Percentiles rank a stretch among this genome's conserved stretches.
Evolutionary conservation across 345 rosid species (phyloP).

Genomic region (Dipteronia dyeriana): DNA sequence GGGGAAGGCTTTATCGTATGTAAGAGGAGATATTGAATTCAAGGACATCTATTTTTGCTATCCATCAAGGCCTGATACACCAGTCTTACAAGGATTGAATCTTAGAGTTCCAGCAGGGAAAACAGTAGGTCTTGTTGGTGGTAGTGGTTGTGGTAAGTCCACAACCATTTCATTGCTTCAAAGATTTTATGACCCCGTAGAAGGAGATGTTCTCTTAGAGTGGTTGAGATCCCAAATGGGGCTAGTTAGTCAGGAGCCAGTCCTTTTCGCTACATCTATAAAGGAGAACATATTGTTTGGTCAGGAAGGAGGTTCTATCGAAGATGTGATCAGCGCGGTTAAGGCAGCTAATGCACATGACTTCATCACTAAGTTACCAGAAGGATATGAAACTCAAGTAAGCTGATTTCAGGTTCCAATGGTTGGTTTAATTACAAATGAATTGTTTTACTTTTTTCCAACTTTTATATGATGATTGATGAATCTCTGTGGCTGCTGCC

Average conservation of each 20-base stretch:
- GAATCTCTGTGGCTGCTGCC: background rate
- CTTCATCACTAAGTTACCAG: conserved; percentile 60
- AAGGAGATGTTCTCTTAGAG: conserved; percentile 58
- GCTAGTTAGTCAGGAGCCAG: conserved; percentile 64
- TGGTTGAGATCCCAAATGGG: conserved; percentile 77
- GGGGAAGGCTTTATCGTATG: conserved; percentile 66
- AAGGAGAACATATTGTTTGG: conserved; percentile 66
- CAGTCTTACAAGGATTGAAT: conserved; percentile 53
- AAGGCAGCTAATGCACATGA: conserved; percentile 69
- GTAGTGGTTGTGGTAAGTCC: conserved; percentile 78
- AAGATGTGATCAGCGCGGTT: conserved; percentile 53
- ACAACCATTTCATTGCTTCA: conserved; percentile 58
- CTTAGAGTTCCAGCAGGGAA: conserved; percentile 60
- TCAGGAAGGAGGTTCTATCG: conserved; percentile 63
- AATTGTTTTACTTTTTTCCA: too few species aligned
- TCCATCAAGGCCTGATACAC: conserved; percentile 66
- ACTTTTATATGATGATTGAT: too few species aligned
- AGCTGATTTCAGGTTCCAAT: conserved; percentile 16
- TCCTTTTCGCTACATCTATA: conserved; percentile 62
- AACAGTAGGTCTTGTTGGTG: conserved; percentile 65
- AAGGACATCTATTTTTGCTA: conserved; percentile 49
- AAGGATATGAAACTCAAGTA: conserved; percentile 71
- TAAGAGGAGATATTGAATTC: conserved; percentile 63
- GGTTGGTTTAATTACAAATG: background rate
- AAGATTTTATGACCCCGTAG: conserved; percentile 60